Percentiles rank a stretch among this genome's conserved stretches.
phyloP scores from a whole-genome alignment of 257 asterid species.

The Capsicum pubescens region DNA sequence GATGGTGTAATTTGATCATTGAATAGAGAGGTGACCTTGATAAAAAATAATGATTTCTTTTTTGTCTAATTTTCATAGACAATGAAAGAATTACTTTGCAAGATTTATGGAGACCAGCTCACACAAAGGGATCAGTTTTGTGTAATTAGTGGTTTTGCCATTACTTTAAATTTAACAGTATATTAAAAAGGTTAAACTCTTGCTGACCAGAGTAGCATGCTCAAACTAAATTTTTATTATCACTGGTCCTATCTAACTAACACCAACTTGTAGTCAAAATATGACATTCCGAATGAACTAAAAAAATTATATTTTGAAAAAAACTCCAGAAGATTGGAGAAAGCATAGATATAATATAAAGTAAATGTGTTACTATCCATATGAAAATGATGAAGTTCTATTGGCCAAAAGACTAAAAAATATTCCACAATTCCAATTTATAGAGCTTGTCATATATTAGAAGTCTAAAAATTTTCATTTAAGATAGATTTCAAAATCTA shows the following conservation, averaged over 20 bases:
- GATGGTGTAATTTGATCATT: neutral
- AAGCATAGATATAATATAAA: too few relatives aligned
- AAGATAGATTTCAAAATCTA: too few relatives aligned
- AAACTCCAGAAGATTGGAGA: too few relatives aligned
- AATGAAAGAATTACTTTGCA: neutral
- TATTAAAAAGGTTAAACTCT: neutral
- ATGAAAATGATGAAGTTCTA: too few relatives aligned
- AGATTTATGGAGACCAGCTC: neutral
- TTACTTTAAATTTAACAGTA: neutral
- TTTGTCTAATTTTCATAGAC: neutral
- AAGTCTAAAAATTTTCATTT: too few relatives aligned
- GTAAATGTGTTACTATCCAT: too few relatives aligned
- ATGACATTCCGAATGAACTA: too few relatives aligned
- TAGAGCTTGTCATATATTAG: too few relatives aligned
- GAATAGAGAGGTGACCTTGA: neutral
- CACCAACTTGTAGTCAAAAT: too few relatives aligned
- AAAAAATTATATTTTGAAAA: too few relatives aligned
- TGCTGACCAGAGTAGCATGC: neutral
- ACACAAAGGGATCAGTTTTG: neutral
- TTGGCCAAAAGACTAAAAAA: too few relatives aligned
- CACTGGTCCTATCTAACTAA: neutral
- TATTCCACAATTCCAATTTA: too few relatives aligned
- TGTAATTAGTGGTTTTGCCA: neutral
- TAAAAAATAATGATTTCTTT: neutral
- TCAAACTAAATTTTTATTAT: neutral